A percentile compares a stretch with the other conserved stretches of the same genome.
Evolutionary conservation across 2,329 filamentous ascomycete genomes (phyloP).

Genomic region (Fusarium caatingaense): DNA sequence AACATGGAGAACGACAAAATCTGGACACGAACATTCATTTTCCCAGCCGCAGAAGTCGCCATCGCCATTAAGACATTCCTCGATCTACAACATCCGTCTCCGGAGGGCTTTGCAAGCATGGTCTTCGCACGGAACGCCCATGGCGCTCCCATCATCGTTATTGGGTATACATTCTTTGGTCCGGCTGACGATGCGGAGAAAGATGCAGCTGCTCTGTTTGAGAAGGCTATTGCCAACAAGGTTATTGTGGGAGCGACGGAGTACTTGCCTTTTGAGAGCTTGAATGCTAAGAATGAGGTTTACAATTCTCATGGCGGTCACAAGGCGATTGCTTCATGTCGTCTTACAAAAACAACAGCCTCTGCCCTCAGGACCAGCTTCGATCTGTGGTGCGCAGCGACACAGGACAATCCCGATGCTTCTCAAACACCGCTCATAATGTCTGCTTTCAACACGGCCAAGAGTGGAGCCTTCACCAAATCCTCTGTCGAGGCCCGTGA

Average conservation of each 20-base stretch:
- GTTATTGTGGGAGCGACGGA: constrained; percentile 43
- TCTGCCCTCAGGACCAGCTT: constrained; percentile 40
- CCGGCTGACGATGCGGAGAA: constrained; percentile 41
- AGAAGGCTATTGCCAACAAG: constrained; percentile 23
- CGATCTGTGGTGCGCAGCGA: constrained; percentile 40
- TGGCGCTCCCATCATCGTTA: constrained; percentile 46
- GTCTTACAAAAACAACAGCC: constrained; percentile 28
- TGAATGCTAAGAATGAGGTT: constrained; percentile 40
- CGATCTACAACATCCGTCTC: constrained; percentile 28
- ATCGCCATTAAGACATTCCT: constrained; percentile 41
- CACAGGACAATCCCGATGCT: constrained; percentile 33
- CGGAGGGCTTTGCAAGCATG: constrained; percentile 35
- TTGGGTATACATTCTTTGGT: constrained; percentile 44
- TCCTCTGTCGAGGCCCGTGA: constrained; percentile 42
- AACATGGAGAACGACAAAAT: constrained; percentile 46
- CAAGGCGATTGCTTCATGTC: constrained; percentile 45
- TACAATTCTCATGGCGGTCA: constrained; percentile 47
- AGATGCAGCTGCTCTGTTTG: constrained; percentile 30
- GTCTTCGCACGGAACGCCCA: constrained; percentile 47
- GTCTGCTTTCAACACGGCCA: constrained; percentile 28
- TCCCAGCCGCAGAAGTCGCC: constrained; percentile 41
- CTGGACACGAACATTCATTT: constrained; percentile 49
- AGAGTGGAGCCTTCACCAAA: background rate
- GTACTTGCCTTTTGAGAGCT: constrained; percentile 30
- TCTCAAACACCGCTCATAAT: constrained; percentile 29